Evolutionary conservation across 169 alveolate genomes (phyloP).

Genomic region (Plasmodium coatneyi): DNA sequence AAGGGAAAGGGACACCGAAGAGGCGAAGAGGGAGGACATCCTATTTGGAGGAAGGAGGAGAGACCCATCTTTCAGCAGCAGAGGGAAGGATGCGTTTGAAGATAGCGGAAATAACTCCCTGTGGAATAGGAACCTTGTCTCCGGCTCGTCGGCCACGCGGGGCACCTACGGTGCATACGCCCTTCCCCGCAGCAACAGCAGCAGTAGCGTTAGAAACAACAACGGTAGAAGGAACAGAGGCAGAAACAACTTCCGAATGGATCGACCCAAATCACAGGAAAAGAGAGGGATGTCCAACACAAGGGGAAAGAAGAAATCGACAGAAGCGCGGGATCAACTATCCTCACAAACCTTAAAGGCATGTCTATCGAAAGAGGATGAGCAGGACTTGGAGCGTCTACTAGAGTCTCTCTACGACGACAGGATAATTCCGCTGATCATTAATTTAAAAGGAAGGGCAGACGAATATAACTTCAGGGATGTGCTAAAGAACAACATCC

Average conservation of each 20-base stretch:
- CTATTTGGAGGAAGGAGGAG: not conserved
- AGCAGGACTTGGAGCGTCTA: slow-evolving; percentile 71
- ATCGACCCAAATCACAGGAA: not conserved
- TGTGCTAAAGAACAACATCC: slow-evolving; percentile 78
- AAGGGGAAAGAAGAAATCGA: slow-evolving; percentile 49
- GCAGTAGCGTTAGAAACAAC: not conserved
- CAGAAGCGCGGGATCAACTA: slow-evolving; percentile 40
- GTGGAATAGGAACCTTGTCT: slow-evolving; percentile 19
- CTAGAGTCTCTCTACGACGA: slow-evolving; percentile 82
- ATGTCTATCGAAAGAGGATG: slow-evolving; percentile 76
- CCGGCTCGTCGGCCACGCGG: not conserved
- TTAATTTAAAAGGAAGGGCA: slow-evolving; percentile 84
- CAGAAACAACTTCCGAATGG: not conserved
- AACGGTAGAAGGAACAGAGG: not conserved
- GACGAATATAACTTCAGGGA: slow-evolving; percentile 79
- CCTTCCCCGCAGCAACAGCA: not conserved
- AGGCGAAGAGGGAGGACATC: not conserved
- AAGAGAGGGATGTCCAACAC: slow-evolving; percentile 5
- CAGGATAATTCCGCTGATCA: slow-evolving; percentile 81
- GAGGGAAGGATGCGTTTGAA: not conserved
- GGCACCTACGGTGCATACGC: not conserved
- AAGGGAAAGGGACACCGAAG: not conserved
- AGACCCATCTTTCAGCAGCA: not conserved
- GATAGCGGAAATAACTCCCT: not conserved
- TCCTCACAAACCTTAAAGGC: slow-evolving; percentile 72